Evolutionary conservation across 495 filamentous ascomycete species (phyloP).

Genomic region (Neurospora discreta): DNA sequence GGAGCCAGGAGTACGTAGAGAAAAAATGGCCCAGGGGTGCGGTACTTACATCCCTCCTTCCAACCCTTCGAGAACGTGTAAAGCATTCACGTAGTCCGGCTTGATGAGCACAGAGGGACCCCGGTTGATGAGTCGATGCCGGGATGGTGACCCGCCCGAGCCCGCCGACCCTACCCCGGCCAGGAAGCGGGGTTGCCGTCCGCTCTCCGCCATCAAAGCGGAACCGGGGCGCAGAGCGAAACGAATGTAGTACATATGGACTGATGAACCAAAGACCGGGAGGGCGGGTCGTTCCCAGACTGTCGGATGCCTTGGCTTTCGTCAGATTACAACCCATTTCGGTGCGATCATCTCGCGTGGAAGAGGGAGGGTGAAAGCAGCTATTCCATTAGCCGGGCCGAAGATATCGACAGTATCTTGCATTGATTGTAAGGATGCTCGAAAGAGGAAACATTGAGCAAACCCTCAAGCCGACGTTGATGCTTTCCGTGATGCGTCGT

Average conservation of each 20-base stretch:
- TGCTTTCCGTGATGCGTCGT: not conserved
- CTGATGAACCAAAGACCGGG: not conserved
- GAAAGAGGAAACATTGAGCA: not conserved
- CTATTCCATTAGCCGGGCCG: not conserved
- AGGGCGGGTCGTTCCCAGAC: not conserved
- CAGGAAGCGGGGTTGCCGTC: constrained; percentile 7
- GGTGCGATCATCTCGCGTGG: not conserved
- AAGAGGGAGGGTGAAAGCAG: not conserved
- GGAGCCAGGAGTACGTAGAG: not conserved
- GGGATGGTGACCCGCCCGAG: not conserved
- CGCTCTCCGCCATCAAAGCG: constrained; percentile 53
- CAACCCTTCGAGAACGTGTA: constrained; percentile 54
- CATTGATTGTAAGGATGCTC: not conserved
- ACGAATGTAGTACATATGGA: constrained; percentile 30
- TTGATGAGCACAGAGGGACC: constrained; percentile 48
- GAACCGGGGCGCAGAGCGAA: constrained; percentile 52
- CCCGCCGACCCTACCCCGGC: constrained; percentile 4
- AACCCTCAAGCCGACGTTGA: not conserved
- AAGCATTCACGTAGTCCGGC: constrained; percentile 56
- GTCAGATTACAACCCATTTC: not conserved
- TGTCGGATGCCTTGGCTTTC: not conserved
- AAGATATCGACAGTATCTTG: too few relatives aligned
- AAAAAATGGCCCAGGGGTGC: not conserved
- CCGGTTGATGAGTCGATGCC: not conserved
- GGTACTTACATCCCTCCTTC: constrained; percentile 60